Base-by-base conservation (phyloP, 306 rosid species). In the Corylus americana region DNA sequence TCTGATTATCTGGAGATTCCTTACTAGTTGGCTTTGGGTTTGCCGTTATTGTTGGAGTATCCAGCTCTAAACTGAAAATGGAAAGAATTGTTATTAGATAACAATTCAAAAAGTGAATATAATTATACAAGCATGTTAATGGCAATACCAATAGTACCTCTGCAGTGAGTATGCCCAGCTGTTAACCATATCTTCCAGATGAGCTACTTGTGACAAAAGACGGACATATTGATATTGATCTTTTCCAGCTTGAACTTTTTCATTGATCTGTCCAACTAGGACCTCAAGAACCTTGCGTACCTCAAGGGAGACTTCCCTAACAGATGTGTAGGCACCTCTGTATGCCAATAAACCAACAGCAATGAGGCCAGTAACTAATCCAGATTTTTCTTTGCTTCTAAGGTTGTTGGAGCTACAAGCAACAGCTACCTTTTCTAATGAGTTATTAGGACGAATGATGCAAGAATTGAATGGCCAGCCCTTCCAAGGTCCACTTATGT, bases 391-490 rank as follows among this genome's bases (percentile, higher is more conserved):
- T 87, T 89, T 85, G 87, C 83, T 81, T 85, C 87, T 91, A 4
- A 79, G 49, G 78, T 84, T 81, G 71, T 85, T 84, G 59, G 88
- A 80, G 78, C 79, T 75, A 86, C 85, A 61, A 75, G 85, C 82
- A 77, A 83, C 83, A 68, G 63, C 77, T 70, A 57, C 88, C 80
- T 89, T 82, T 69, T 91, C 96, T 45, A 59, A 76, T 53, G 88
- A 73, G 74, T 81, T 87, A 76, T 47, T 71, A 18, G 99, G 96
- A 55, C 92, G 90, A 81, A 89, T 82, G 35, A 95, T 81, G 85
- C 99, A 95, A 44, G 99, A 91, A 85, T 95, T 93, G 85, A 95
- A 95, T 75, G 98, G 98, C 99, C 99, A 95, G 45, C 97, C 96
- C 86, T 87, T 95, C 99, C 99, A 95, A 44, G 97, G 98, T 48